A percentile compares a stretch with the other conserved stretches of the same genome.
These are phyloP conservation scores for Cryptococcus floricola DNA, from an alignment of 1,284 basidiomycete species.

Conservation along the genomic window DNA sequence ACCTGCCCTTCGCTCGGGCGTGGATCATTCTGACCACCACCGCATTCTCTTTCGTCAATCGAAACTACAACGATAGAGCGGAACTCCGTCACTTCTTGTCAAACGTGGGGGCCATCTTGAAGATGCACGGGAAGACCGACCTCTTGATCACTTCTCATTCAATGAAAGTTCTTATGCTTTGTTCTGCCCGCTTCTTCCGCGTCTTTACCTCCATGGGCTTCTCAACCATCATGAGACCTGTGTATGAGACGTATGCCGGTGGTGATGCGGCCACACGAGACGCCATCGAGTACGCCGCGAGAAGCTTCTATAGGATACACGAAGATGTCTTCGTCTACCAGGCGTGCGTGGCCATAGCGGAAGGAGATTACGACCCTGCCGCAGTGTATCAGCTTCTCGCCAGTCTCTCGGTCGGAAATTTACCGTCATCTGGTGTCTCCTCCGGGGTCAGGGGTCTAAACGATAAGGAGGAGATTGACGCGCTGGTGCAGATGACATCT, in stretches of 20 bases:
- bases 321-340: constrained; percentile 73
- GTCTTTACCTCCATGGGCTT: constrained; percentile 69
- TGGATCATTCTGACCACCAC: constrained; percentile 67
- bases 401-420: constrained; percentile 22
- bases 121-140: constrained; percentile 65
- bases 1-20: constrained; percentile 58
- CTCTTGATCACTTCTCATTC: constrained; percentile 63
- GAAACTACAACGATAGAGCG: constrained; percentile 68
- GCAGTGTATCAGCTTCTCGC: constrained; percentile 44
- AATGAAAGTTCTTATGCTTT: constrained; percentile 64
- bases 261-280: constrained; percentile 58
- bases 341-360: constrained; percentile 59
- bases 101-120: constrained; percentile 64
- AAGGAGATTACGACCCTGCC: constrained; percentile 55
- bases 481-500: constrained; percentile 57
- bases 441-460: constrained; percentile 67
- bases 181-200: constrained; percentile 70
- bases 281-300: constrained; percentile 68
- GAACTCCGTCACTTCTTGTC: constrained; percentile 67
- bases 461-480: constrained; percentile 65
- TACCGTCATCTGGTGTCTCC: constrained; percentile 37
- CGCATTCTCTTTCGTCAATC: constrained; percentile 68
- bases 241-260: constrained; percentile 65
- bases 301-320: constrained; percentile 70
- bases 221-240: constrained; percentile 64